A percentile compares a stretch with the other conserved stretches of the same genome.
These are phyloP conservation scores for Saccharomyces uvarum DNA, from an alignment of 1,139 yeast genomes.

Conservation along the genomic window DNA sequence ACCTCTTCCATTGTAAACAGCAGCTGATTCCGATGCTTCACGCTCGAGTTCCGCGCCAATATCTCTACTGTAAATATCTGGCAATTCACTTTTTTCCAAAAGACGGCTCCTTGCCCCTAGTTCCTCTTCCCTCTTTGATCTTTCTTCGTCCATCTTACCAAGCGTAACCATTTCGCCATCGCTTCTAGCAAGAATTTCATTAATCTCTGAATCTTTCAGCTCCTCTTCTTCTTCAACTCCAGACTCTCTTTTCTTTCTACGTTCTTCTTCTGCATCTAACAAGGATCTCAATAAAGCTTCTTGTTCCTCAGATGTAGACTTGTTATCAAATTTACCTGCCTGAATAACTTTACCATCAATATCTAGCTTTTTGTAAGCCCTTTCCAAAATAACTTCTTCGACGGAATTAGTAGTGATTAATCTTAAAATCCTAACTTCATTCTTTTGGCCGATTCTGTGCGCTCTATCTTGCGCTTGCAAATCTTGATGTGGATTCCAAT, in stretches of 20 bases:
- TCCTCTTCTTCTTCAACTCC: conserved; percentile 42
- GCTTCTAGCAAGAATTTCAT: conserved; percentile 62
- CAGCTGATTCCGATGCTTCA: conserved; percentile 39
- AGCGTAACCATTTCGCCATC: conserved; percentile 52
- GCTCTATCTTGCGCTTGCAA: conserved; percentile 89
- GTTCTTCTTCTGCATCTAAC: conserved; percentile 63
- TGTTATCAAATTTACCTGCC: conserved; percentile 80
- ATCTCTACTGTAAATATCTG: conserved; percentile 60
- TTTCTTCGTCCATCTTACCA: conserved; percentile 49
- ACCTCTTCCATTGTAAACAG: conserved; percentile 43
- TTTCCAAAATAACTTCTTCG: conserved; percentile 73
- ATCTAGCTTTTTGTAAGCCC: conserved; percentile 76
- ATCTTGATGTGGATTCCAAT: conserved; percentile 92
- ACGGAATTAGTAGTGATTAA: conserved; percentile 76
- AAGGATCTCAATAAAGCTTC: conserved; percentile 66
- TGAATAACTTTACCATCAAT: conserved; percentile 85
- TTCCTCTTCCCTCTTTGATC: conserved; percentile 41
- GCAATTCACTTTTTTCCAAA: conserved; percentile 55
- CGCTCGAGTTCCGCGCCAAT: conserved; percentile 43
- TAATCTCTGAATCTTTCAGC: conserved; percentile 64
- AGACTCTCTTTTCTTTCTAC: conserved; percentile 40
- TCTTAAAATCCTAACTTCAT: conserved; percentile 73
- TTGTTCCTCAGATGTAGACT: conserved; percentile 76
- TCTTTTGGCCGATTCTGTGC: conserved; percentile 83
- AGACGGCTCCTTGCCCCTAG: conserved; percentile 41